A percentile compares a stretch with the other conserved stretches of the same genome.
phyloP scores from a whole-genome alignment of 2,329 filamentous ascomycete species.

The Eutypa lata region DNA sequence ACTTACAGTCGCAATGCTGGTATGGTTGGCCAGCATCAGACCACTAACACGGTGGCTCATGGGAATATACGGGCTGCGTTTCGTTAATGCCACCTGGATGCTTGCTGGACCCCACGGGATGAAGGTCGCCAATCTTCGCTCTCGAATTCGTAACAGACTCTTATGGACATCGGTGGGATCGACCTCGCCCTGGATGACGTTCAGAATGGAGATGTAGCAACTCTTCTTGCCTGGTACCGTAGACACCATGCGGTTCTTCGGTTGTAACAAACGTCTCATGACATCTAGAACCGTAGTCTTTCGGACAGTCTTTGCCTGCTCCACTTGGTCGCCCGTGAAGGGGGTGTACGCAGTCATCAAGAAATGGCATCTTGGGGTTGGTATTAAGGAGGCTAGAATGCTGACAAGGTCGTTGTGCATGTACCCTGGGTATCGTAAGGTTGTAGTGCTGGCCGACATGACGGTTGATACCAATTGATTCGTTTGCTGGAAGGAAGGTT shows the following conservation, averaged over 20 bases:
- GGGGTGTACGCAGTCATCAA: conserved; percentile 98
- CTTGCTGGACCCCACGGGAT: conserved; percentile 98
- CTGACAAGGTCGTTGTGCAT: conserved; percentile 99
- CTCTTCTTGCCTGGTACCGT: conserved; percentile 93
- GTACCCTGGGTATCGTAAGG: conserved; percentile 93
- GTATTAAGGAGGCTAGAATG: conserved; percentile 92
- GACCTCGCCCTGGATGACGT: conserved; percentile 98
- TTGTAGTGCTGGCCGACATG: conserved; percentile 97
- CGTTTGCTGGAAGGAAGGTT: conserved; percentile 94
- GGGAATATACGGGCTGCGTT: conserved; percentile 92
- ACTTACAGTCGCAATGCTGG: conserved; percentile 83
- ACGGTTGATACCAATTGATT: conserved; percentile 97
- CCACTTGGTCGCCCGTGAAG: conserved; percentile 93
- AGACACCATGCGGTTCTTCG: conserved; percentile 99
- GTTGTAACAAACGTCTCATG: conserved; percentile 91
- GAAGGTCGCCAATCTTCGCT: conserved; percentile 89
- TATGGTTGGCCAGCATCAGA: conserved; percentile 97
- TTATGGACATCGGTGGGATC: conserved; percentile 99
- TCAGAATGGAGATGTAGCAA: conserved; percentile 98
- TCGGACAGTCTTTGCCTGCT: conserved; percentile 94
- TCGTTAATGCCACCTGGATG: conserved; percentile 94
- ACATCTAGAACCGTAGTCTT: conserved; percentile 98
- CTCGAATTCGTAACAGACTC: conserved; percentile 90
- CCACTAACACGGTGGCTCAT: conserved; percentile 94
- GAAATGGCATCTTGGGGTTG: conserved; percentile 95